phyloP scores from a whole-genome alignment of 202 grass and related monocot genomes.

The Thinopyrum obtusiflorum region DNA sequence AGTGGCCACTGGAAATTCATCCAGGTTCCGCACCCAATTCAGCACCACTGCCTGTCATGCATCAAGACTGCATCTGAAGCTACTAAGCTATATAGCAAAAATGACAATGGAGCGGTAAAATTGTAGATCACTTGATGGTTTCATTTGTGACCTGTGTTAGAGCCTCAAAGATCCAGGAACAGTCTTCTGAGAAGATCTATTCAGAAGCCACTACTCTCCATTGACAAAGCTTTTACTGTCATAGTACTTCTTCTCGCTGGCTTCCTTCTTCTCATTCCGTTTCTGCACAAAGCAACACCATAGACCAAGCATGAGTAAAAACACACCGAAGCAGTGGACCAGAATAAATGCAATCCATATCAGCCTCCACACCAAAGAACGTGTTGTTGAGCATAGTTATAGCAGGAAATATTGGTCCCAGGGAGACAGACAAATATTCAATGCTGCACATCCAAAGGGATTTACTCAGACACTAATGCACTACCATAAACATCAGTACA shows the following conservation, averaged over 20 bases:
- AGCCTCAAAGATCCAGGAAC: neutral
- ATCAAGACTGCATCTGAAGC: slow-evolving; percentile 13
- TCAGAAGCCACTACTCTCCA: slow-evolving; percentile 44
- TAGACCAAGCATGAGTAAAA: slow-evolving; percentile 11
- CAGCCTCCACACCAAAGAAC: slow-evolving; percentile 30
- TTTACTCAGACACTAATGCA: slow-evolving; percentile 16
- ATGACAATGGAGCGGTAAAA: slow-evolving; percentile 9
- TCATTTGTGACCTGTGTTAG: slow-evolving; percentile 4
- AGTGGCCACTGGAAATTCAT: neutral
- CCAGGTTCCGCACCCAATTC: neutral
- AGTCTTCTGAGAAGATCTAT: neutral
- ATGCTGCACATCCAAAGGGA: slow-evolving; percentile 22
- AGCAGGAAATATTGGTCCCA: slow-evolving; percentile 10
- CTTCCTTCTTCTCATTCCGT: slow-evolving; percentile 98
- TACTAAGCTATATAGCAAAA: slow-evolving; percentile 40
- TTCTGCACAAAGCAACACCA: slow-evolving; percentile 53
- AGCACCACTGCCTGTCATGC: slow-evolving; percentile 3
- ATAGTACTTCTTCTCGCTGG: slow-evolving; percentile 91
- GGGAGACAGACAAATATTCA: slow-evolving; percentile 25
- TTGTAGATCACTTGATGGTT: slow-evolving; percentile 9
- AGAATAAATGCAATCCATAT: slow-evolving; percentile 35
- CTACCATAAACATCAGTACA: slow-evolving; percentile 20
- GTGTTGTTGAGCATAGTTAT: slow-evolving; percentile 9
- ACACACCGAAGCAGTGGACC: slow-evolving; percentile 28
- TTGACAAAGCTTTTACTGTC: slow-evolving; percentile 71